Conservation (phyloP, 1,284 basidiomycete species). For the Kwoniella shivajii region DNA sequence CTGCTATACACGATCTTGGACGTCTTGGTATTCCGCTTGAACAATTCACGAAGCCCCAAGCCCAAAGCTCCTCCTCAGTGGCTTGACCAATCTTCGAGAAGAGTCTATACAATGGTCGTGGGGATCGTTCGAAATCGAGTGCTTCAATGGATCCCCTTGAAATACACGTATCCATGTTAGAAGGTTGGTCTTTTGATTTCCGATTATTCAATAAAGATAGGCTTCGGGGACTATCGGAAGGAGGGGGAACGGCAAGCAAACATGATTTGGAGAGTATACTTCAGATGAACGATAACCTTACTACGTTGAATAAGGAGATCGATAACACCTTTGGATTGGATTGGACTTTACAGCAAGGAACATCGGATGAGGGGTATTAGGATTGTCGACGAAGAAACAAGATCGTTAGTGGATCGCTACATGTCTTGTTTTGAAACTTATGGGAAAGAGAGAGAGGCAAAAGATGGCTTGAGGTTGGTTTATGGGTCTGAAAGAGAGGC, state of each 20-base stretch:
- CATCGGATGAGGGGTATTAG: slow-evolving; percentile 83
- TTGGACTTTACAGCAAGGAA: slow-evolving; percentile 66
- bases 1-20: too few species aligned
- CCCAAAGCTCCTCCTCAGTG: too few species aligned
- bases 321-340: slow-evolving; percentile 7
- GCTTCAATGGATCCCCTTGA: slow-evolving; percentile 53
- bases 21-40: too few species aligned
- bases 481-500: slow-evolving; percentile 5
- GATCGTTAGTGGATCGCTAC: slow-evolving; percentile 59
- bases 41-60: too few species aligned
- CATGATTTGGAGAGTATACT: not conserved
- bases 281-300: not conserved
- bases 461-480: not conserved
- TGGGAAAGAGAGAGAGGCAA: not conserved
- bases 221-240: not conserved
- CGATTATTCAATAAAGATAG: slow-evolving; percentile 4
- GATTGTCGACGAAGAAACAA: slow-evolving; percentile 83
- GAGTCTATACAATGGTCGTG: slow-evolving; percentile 71
- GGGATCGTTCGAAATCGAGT: slow-evolving; percentile 64
- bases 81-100: slow-evolving; percentile 82
- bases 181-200: slow-evolving; percentile 59
- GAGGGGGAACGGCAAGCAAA: not conserved
- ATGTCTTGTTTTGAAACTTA: slow-evolving; percentile 8
- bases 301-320: slow-evolving; percentile 13
- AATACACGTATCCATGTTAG: slow-evolving; percentile 76